phyloP scores from a whole-genome alignment of 495 filamentous ascomycete species.

The Opeltia flavorubescens region DNA sequence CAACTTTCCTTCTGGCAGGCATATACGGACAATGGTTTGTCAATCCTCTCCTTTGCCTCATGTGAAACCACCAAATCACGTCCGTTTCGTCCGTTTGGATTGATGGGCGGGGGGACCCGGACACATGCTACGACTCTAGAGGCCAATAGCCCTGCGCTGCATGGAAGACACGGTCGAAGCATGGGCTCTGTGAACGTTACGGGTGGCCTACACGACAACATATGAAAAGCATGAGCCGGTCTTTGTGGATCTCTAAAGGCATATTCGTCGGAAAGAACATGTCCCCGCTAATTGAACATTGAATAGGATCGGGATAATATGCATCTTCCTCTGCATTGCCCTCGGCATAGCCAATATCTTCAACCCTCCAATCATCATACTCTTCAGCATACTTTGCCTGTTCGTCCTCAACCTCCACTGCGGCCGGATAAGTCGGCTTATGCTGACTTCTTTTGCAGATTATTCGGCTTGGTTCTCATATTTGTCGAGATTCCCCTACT shows the following conservation, averaged over 20 bases:
- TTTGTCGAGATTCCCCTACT: conserved; percentile 96
- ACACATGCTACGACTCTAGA: neutral
- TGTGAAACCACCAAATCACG: neutral
- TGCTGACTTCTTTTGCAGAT: conserved; percentile 29
- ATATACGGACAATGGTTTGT: conserved; percentile 99
- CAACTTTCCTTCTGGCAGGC: conserved; percentile 39
- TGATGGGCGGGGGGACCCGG: neutral
- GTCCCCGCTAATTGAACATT: conserved; percentile 2
- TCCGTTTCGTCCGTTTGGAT: neutral
- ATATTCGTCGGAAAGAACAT: neutral
- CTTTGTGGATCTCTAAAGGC: neutral
- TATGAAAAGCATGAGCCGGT: neutral
- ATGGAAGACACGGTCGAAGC: neutral
- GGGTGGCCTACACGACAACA: neutral
- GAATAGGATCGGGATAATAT: conserved; percentile 79
- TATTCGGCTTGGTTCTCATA: conserved; percentile 72
- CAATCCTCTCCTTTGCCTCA: conserved; percentile 1
- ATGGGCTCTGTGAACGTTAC: neutral
- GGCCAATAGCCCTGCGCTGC: neutral
- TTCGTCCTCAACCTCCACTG: conserved; percentile 31
- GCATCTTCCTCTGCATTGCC: conserved; percentile 90
- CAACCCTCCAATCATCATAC: conserved; percentile 45
- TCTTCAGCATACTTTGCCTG: conserved; percentile 79
- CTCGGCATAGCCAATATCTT: conserved; percentile 90
- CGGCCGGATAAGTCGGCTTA: neutral